Evolutionary conservation across 495 filamentous ascomycete genomes (phyloP).

Genomic region (Annulohypoxylon bovei): DNA sequence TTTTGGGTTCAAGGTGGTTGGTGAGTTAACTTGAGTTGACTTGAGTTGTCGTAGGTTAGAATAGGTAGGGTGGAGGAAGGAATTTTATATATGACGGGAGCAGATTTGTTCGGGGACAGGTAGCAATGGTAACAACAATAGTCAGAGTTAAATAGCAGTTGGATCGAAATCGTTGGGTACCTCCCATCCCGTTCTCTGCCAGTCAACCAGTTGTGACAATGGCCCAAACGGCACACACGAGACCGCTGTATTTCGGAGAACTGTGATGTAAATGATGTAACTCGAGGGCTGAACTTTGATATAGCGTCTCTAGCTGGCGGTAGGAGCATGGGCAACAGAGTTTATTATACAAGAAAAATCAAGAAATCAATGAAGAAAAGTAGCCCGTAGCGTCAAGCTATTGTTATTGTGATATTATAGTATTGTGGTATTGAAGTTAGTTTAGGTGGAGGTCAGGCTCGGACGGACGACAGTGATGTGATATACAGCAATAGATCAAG

Average conservation of each 20-base stretch:
- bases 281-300: background rate
- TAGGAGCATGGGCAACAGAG: background rate
- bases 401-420: background rate
- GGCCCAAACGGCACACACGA: background rate
- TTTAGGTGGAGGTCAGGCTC: background rate
- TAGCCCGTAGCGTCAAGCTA: background rate
- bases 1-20: background rate
- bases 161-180: background rate
- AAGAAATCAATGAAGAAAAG: no score
- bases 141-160: background rate
- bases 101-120: background rate
- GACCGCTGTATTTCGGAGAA: background rate
- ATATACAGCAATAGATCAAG: slow-evolving; percentile 4
- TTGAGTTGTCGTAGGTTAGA: no score
- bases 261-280: background rate
- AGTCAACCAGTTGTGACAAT: background rate
- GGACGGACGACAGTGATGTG: background rate
- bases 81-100: background rate
- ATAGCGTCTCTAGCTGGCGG: background rate
- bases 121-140: background rate
- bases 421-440: background rate
- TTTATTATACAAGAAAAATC: background rate
- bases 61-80: background rate
- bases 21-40: background rate
- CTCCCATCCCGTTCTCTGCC: slow-evolving; percentile 13